These are phyloP conservation scores for Pleurotus citrinopileatus DNA, from an alignment of 768 basidiomycete species.

Conservation along the genomic window DNA sequence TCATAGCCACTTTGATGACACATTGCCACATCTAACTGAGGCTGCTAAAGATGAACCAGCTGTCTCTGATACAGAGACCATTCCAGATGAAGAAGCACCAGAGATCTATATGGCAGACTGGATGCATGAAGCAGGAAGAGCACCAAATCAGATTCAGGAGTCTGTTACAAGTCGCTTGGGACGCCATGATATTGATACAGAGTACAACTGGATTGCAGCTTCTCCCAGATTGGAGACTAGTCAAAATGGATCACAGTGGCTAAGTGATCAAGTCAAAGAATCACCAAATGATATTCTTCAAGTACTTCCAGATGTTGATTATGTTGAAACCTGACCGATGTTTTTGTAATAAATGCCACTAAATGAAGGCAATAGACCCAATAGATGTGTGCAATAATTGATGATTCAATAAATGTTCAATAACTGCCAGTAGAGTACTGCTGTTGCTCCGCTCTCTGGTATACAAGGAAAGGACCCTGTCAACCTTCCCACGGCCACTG, in stretches of 20 bases:
- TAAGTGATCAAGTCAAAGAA: slow-evolving; percentile 17
- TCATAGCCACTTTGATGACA: slow-evolving; percentile 1
- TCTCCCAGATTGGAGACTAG: slow-evolving; percentile 11
- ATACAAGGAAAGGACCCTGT: too few relatives aligned
- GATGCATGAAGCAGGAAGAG: slow-evolving; percentile 19
- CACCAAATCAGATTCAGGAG: slow-evolving; percentile 16
- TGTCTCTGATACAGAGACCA: slow-evolving; percentile 12
- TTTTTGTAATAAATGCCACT: too few relatives aligned
- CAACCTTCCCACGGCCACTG: too few relatives aligned
- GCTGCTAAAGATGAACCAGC: slow-evolving; percentile 5
- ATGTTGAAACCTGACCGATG: too few relatives aligned
- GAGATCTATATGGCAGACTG: slow-evolving; percentile 17
- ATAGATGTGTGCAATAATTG: too few relatives aligned
- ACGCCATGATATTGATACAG: slow-evolving; percentile 17
- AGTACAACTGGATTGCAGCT: slow-evolving; percentile 21
- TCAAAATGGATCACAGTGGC: slow-evolving; percentile 14
- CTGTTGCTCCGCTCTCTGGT: too few relatives aligned
- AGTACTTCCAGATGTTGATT: slow-evolving; percentile 16
- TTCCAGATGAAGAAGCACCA: slow-evolving; percentile 9
- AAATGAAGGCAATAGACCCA: too few relatives aligned
- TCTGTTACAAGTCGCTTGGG: slow-evolving; percentile 14
- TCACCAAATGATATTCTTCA: slow-evolving; percentile 21
- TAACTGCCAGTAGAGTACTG: too few relatives aligned
- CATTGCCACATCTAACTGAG: slow-evolving; percentile 1
- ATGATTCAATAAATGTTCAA: too few relatives aligned